Conservation (phyloP, 1,284 basidiomycete species). For the Anthracocystis walkeri region DNA sequence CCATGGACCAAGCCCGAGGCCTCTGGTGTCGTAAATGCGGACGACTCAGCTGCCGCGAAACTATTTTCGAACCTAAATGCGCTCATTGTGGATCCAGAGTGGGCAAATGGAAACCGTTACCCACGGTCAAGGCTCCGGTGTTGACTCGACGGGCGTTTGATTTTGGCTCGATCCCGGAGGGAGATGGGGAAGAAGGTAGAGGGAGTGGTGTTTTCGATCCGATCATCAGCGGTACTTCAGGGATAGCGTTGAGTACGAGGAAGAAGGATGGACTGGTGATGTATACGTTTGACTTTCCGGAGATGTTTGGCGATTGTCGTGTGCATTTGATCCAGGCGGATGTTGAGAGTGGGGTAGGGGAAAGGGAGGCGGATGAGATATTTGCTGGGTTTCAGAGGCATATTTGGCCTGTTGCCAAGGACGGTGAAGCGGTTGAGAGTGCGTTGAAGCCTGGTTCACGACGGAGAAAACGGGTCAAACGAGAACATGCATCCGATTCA, state of each 20-base stretch:
- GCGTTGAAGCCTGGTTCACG: not conserved
- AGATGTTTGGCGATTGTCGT: slow-evolving; percentile 31
- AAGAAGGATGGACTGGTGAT: slow-evolving; percentile 16
- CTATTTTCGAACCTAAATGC: slow-evolving; percentile 31
- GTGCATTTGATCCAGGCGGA: slow-evolving; percentile 48
- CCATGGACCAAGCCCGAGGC: slow-evolving; percentile 35
- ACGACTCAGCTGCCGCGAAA: slow-evolving; percentile 41
- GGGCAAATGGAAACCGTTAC: slow-evolving; percentile 24
- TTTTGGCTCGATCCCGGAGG: slow-evolving; percentile 4
- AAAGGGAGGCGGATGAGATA: slow-evolving; percentile 20
- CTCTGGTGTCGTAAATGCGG: slow-evolving; percentile 44
- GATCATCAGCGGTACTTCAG: slow-evolving; percentile 19
- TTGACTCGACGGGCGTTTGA: slow-evolving; percentile 9
- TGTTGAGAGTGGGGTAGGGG: slow-evolving; percentile 17
- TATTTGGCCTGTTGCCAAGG: slow-evolving; percentile 13
- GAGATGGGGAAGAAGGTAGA: not conserved
- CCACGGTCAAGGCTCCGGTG: slow-evolving; percentile 13
- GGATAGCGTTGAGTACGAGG: slow-evolving; percentile 12
- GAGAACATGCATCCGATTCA: not conserved
- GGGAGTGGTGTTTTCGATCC: slow-evolving; percentile 19
- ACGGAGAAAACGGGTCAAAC: not conserved
- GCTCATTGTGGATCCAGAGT: slow-evolving; percentile 26
- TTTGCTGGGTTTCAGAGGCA: slow-evolving; percentile 27
- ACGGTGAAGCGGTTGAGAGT: not conserved
- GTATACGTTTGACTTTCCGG: slow-evolving; percentile 29